Base-by-base conservation (phyloP, 2,329 filamentous ascomycete genomes). In the Botrytis tulipae region DNA sequence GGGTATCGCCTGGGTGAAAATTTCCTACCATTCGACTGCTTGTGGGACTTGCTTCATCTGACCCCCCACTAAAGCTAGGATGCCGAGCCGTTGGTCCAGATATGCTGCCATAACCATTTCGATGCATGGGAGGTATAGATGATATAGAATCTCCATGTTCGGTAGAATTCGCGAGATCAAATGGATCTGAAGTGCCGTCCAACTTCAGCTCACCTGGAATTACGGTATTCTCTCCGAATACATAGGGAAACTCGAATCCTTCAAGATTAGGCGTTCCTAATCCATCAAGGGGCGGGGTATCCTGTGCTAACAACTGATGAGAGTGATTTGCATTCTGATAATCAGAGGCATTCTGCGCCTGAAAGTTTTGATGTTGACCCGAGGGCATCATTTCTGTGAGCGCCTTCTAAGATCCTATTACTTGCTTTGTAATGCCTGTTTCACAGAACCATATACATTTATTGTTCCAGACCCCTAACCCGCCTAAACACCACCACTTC, bases 161-260 rank as follows among this genome's bases (percentile, higher is more conserved):
- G n/a, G 76, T 74, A 5, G 72, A 69, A 18, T 74, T 68, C 18
- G 76, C 65, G 37, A 79, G 73, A 54, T 76, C 76, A 61, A 78
- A 80, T 42, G 76, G 75, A 74, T 79, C 78, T 22, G 77, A 66
- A 48, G 70, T 48, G 54, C 74, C 73, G 32, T 79, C 79, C n/a
- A 79, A 8, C 29, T 78, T 77, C 16, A 73, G 57, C 18, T 83
- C 82, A 59, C 82, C 81, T 18, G 62, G 71, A 57, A 81, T 73
- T 77, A 82, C 70, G 25, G 81, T 80, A 74, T 83, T 83, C 72
- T 85, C 84, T 37, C 82, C 75, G 16, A 86, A 79, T 63, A 81
- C 81, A 77, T 86, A 89, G 4, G 85, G 78, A 76, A 88, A 89
- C 35, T 85, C 81, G 77, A 88, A 89, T 75, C 87, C 85, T 75